Evolutionary conservation across 805 yeast species (phyloP).

Genomic region (Saccharomycopsis sp.): DNA sequence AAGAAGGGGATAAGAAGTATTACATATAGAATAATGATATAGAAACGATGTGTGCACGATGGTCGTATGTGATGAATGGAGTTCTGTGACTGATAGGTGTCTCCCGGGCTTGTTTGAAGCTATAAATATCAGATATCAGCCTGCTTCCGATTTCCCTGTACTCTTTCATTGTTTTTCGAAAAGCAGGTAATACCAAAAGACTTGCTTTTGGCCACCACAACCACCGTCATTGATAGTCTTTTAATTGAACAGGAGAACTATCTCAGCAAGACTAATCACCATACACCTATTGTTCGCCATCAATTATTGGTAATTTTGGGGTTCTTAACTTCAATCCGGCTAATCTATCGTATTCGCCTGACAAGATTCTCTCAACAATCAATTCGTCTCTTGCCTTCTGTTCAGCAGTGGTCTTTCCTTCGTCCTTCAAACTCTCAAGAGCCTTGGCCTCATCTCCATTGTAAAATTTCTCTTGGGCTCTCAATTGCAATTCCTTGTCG

Average conservation of each 20-base stretch:
- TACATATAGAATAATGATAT: not conserved
- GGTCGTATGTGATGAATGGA: not conserved
- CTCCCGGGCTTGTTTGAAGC: too few relatives aligned
- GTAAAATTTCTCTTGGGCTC: slow-evolving; percentile 62
- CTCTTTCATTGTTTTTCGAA: too few relatives aligned
- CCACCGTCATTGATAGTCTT: too few relatives aligned
- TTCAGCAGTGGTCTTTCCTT: slow-evolving; percentile 43
- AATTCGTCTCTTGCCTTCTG: slow-evolving; percentile 64
- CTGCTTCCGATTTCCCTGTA: too few relatives aligned
- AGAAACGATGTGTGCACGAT: not conserved
- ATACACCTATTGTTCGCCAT: slow-evolving; percentile 10
- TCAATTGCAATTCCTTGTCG: slow-evolving; percentile 67
- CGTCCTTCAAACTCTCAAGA: slow-evolving; percentile 34
- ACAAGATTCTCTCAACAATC: slow-evolving; percentile 72
- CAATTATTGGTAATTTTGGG: slow-evolving; percentile 16
- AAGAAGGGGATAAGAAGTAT: not conserved
- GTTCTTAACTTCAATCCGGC: slow-evolving; percentile 48
- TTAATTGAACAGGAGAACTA: too few relatives aligned
- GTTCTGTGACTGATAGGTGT: not conserved
- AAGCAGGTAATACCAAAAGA: too few relatives aligned
- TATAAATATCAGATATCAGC: too few relatives aligned
- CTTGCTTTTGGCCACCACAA: too few relatives aligned
- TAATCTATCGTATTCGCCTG: slow-evolving; percentile 76
- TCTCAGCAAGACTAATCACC: too few relatives aligned
- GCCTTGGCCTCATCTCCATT: slow-evolving; percentile 50